Percentiles rank a stretch among this genome's conserved stretches.
Conservation (phyloP, 164 flowering plant species). For the Taxillus chinensis region DNA sequence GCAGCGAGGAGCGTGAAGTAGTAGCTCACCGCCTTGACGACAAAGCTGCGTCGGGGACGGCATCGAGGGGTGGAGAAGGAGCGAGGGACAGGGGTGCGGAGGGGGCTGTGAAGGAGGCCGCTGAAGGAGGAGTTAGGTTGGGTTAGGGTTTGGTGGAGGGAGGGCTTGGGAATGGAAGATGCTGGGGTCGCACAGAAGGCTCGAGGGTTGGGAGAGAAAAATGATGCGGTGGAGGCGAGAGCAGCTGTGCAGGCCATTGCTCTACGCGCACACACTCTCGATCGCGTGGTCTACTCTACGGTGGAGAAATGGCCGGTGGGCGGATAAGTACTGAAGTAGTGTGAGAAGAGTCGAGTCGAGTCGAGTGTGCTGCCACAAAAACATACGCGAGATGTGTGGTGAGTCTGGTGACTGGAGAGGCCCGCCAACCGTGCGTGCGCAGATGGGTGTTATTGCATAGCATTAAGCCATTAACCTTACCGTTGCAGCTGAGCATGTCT, state of each 20-base stretch:
- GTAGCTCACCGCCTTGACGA: conserved; percentile 58
- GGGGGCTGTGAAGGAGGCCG: background rate
- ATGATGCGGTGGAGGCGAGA: conserved; percentile 6
- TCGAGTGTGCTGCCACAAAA: too few relatives aligned
- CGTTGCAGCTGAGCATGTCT: too few relatives aligned
- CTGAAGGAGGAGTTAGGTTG: background rate
- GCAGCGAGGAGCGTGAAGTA: too few relatives aligned
- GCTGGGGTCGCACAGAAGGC: background rate
- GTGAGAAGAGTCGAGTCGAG: too few relatives aligned
- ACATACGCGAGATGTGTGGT: too few relatives aligned
- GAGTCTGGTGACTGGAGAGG: too few relatives aligned
- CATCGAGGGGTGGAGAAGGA: conserved; percentile 24
- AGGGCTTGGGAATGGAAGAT: background rate
- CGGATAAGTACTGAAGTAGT: conserved; percentile 7
- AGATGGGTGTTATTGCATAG: too few relatives aligned
- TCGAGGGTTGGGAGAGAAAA: background rate
- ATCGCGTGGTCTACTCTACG: conserved; percentile 8
- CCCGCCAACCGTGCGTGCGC: too few relatives aligned
- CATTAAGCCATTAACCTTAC: too few relatives aligned
- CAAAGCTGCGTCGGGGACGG: conserved; percentile 32
- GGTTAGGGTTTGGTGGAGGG: background rate
- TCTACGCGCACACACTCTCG: background rate
- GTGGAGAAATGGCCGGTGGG: conserved; percentile 17
- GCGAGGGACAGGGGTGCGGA: conserved; percentile 8
- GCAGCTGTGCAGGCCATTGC: background rate